Evolutionary conservation across 139 green algal genomes (phyloP).

Genomic region (Mesotaenium endlicherianum): DNA sequence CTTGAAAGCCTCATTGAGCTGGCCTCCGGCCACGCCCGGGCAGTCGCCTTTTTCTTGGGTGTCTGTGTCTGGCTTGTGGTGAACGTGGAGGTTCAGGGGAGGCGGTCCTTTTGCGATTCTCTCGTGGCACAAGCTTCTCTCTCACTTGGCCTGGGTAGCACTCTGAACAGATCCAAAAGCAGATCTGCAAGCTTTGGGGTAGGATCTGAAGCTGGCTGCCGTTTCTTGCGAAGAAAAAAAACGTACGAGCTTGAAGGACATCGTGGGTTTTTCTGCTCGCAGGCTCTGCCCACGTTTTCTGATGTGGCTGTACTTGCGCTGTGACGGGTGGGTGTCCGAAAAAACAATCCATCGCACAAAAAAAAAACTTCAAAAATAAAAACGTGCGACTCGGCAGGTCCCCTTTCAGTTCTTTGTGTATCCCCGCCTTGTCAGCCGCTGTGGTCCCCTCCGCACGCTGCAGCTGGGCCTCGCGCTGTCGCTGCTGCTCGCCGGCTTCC

Average conservation of each 20-base stretch:
- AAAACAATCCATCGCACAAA: not conserved
- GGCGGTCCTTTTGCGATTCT: too few relatives aligned
- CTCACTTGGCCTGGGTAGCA: not conserved
- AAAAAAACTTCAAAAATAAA: not conserved
- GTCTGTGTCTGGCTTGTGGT: too few relatives aligned
- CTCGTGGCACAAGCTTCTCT: not conserved
- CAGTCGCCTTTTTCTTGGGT: too few relatives aligned
- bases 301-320: not conserved
- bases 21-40: too few relatives aligned
- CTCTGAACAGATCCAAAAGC: not conserved
- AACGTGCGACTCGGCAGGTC: not conserved
- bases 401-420: constrained; percentile 26
- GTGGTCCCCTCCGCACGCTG: constrained; percentile 4
- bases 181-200: not conserved
- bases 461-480: not conserved
- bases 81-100: too few relatives aligned
- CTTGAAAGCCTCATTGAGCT: too few relatives aligned
- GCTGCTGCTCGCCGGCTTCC: not conserved
- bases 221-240: too few relatives aligned
- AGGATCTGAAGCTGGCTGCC: not conserved
- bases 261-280: not conserved
- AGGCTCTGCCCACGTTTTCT: not conserved
- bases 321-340: not conserved
- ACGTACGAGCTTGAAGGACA: not conserved
- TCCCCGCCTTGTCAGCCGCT: not conserved